Evolutionary conservation across 2,329 filamentous ascomycete genomes (phyloP), one percentile per base, ranked within the genome.

Genomic region (Fusarium sterilihyphosum): DNA sequence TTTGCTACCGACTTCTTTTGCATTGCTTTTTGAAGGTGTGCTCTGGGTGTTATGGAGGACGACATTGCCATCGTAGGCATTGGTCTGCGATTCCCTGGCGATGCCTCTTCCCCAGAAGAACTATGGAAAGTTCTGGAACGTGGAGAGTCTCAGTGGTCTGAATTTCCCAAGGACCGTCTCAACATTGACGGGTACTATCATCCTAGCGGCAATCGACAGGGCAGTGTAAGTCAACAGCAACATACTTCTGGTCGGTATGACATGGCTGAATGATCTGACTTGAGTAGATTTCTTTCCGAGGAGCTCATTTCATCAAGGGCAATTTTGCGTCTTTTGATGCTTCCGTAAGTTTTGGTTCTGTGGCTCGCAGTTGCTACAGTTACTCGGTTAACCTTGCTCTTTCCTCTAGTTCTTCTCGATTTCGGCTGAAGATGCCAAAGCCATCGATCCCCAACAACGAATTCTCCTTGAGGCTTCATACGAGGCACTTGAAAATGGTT

Each of bases 121-220:
- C 82, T 89, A 2, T 89, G 88, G 88, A 78, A 85, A n/a, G 84
- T 88, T 73, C 73, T 89, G 14, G 78, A 80, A 11, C 72, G 80
- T 2, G 84, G 82, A 22, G 80, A 84, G 38, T 86, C 84, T 35
- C 86, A 86, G 24, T 88, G 85, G 86, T 85, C 84, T 2, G 83
- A 87, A 52, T 85, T 88, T 24, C 86, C 87, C 2, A 73, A 80
- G 12, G 82, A 85, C 16, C 83, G 88, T 16, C 84, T 90, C 71
- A 88, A 89, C 46, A 83, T 86, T 40, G 81, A 86, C 20, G 85
- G 85, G n/a, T 89, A 88, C 75, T 87, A 86, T 71, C 88, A 90
- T 73, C 87, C 87, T 1, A 85, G 87, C 26, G 84, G 84, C 12
- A 83, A 85, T 52, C 82, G 86, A 13, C 84, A 86, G 65, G 87